phyloP scores from a whole-genome alignment of 176 grass and related monocot species.

The Miscanthus lutarioriparius region DNA sequence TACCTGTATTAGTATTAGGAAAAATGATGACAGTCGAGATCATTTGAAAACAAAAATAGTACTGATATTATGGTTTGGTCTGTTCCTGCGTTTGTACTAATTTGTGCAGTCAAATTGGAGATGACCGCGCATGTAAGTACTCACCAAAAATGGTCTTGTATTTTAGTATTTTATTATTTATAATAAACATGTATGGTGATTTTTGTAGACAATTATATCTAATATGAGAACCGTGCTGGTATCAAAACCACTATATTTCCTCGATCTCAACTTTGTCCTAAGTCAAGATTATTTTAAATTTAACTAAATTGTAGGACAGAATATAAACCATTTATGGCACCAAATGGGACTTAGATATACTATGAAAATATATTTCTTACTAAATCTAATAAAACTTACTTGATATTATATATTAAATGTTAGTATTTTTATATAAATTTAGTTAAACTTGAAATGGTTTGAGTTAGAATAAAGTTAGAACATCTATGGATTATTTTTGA shows the following conservation, averaged over 20 bases:
- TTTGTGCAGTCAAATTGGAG: no score
- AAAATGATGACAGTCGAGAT: background rate
- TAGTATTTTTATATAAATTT: background rate
- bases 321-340: background rate
- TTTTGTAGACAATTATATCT: background rate
- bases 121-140: no score
- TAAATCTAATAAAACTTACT: background rate
- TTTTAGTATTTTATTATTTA: background rate
- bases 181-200: background rate
- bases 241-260: no score
- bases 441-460: background rate
- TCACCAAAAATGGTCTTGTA: background rate
- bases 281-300: background rate
- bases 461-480: background rate
- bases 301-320: background rate
- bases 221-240: background rate
- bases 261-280: background rate
- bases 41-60: background rate
- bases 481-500: background rate
- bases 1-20: background rate
- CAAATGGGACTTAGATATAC: background rate
- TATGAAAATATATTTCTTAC: background rate
- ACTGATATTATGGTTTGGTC: background rate
- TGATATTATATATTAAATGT: background rate
- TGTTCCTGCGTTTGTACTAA: background rate